A percentile compares a stretch with the other conserved stretches of the same genome.
Conservation (phyloP, 345 rosid genomes). For the Lumnitzera racemosa region DNA sequence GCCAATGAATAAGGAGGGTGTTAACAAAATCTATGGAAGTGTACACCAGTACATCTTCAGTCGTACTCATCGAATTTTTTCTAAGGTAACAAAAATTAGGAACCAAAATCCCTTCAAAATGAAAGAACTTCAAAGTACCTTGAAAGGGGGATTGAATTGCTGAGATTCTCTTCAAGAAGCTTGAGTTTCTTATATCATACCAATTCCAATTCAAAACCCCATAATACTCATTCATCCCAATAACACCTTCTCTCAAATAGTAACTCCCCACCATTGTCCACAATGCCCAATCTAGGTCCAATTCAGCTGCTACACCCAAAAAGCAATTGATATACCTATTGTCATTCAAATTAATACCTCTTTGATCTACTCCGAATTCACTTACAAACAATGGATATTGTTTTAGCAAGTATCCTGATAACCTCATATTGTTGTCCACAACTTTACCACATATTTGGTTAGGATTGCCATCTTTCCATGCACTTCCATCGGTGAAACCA, state of each 20-base stretch:
- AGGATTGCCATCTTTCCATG: slow-evolving; percentile 62
- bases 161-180: slow-evolving; percentile 47
- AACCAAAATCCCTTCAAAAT: too few species aligned
- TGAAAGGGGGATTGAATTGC: slow-evolving; percentile 54
- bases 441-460: slow-evolving; percentile 73
- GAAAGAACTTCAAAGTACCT: slow-evolving; percentile 23
- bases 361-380: slow-evolving; percentile 72
- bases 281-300: slow-evolving; percentile 77
- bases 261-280: slow-evolving; percentile 88
- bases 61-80: too few species aligned
- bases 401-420: slow-evolving; percentile 53
- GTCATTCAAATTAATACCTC: slow-evolving; percentile 56
- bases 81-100: too few species aligned
- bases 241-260: slow-evolving; percentile 63
- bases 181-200: slow-evolving; percentile 49
- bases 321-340: slow-evolving; percentile 69
- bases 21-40: too few species aligned
- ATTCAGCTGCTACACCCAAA: slow-evolving; percentile 58
- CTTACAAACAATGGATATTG: slow-evolving; percentile 66
- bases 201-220: slow-evolving; percentile 62
- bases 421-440: slow-evolving; percentile 37
- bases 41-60: too few species aligned
- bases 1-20: too few species aligned
- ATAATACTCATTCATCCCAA: slow-evolving; percentile 56
- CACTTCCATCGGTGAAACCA: slow-evolving; percentile 54